Conservation (phyloP, 768 basidiomycete genomes). For the Suillus placidus region DNA sequence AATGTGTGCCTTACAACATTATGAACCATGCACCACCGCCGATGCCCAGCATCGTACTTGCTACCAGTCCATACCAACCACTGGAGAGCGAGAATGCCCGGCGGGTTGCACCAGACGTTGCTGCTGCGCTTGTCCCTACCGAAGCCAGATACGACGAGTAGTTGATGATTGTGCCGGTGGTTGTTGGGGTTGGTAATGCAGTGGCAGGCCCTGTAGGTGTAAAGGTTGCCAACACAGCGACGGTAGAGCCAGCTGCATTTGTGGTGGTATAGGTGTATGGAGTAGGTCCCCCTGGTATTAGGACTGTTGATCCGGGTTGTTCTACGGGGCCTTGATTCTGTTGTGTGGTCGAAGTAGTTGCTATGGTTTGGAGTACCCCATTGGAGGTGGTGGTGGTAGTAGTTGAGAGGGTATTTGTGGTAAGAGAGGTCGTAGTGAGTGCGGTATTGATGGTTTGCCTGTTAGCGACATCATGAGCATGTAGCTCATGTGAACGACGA, state of each 20-base stretch:
- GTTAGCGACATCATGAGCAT: conserved; percentile 10
- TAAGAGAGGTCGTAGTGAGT: conserved; percentile 17
- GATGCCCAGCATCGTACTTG: conserved; percentile 26
- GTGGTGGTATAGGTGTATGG: conserved; percentile 55
- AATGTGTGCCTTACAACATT: conserved; percentile 18
- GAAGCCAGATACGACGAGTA: conserved; percentile 34
- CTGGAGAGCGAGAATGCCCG: conserved; percentile 20
- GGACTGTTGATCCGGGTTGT: conserved; percentile 45
- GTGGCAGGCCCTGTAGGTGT: conserved; percentile 35
- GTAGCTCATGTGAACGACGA: conserved; percentile 2
- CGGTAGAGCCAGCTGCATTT: conserved; percentile 33
- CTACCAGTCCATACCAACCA: conserved; percentile 32
- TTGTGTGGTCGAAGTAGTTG: conserved; percentile 22
- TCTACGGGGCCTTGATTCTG: conserved; percentile 56
- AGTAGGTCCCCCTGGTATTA: conserved; percentile 47
- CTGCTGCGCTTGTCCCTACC: conserved; percentile 34
- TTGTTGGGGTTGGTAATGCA: conserved; percentile 28
- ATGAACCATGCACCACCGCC: conserved; percentile 37
- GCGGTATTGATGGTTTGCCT: conserved; percentile 20
- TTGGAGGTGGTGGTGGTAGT: conserved; percentile 15
- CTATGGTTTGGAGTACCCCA: conserved; percentile 8
- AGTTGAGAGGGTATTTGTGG: conserved; percentile 19
- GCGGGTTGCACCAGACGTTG: conserved; percentile 30
- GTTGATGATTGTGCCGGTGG: conserved; percentile 30
- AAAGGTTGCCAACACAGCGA: conserved; percentile 27